Evolutionary conservation across 495 filamentous ascomycete species (phyloP).

Genomic region (Talaromyces ruber): DNA sequence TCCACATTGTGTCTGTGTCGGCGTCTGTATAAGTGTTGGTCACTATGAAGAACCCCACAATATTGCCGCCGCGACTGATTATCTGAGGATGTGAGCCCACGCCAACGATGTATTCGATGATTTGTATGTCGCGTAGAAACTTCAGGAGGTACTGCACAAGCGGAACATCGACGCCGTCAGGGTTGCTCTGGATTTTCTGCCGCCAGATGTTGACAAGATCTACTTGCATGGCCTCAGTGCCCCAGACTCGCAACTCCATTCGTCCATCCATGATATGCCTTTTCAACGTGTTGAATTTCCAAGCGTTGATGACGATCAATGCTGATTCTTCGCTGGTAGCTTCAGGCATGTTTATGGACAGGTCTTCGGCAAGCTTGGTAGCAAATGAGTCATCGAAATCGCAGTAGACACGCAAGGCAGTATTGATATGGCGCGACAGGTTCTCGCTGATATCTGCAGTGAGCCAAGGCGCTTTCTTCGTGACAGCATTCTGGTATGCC

Average conservation of each 20-base stretch:
- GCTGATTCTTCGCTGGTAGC: constrained; percentile 18
- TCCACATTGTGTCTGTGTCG: constrained; percentile 80
- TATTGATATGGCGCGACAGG: constrained; percentile 19
- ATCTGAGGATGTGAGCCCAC: constrained; percentile 89
- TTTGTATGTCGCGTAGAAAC: constrained; percentile 53
- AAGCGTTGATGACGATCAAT: constrained; percentile 47
- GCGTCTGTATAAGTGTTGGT: constrained; percentile 61
- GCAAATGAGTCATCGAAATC: constrained; percentile 14
- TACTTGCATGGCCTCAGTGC: constrained; percentile 60
- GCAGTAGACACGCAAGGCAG: constrained; percentile 18
- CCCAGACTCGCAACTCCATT: constrained; percentile 79
- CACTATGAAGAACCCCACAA: constrained; percentile 82
- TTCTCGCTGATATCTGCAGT: constrained; percentile 27
- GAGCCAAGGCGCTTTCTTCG: constrained; percentile 30
- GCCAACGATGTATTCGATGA: constrained; percentile 82
- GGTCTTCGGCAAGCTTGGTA: constrained; percentile 22
- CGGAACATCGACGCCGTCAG: constrained; percentile 30
- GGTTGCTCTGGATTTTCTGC: constrained; percentile 36
- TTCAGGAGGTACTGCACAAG: constrained; percentile 56
- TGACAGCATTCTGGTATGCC: constrained; percentile 25
- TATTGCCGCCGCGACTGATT: constrained; percentile 70
- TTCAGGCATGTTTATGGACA: constrained; percentile 30
- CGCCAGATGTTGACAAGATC: constrained; percentile 59
- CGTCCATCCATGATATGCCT: constrained; percentile 71
- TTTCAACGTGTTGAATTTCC: constrained; percentile 61